Evolutionary conservation across 441 rosid species (phyloP), one percentile per base, ranked within the genome.

Genomic region (Flueggea neowawraea): DNA sequence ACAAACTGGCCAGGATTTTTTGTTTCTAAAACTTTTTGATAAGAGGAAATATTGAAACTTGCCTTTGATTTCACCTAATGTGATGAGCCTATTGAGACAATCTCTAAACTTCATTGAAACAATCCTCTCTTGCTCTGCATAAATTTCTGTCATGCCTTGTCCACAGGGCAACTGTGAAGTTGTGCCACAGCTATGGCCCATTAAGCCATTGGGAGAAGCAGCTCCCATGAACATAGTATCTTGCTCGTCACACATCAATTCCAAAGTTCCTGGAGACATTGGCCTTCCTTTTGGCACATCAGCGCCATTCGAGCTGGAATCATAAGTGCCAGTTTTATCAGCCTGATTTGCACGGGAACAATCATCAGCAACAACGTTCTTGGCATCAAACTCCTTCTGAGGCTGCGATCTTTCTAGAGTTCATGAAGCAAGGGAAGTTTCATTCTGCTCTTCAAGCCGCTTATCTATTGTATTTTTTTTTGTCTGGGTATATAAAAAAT

Each of bases 221-320:
- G 90, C 77, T 56, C 85, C 75, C 80, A 83, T 73, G 50, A 83
- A 76, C 71, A 89, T 73, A 17, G 89, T 68, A 64, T 88, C 96
- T 58, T 86, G 85, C 55, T 95, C 97, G 69, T 95, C 98, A 61
- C 99, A 95, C 99, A 95, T 90, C 76, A 95, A 84, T 59, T 89
- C 98, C 85, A 95, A 80, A 52, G 99, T 90, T 74, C 92, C 97
- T 45, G 99, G 99, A 70, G 97, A 95, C 86, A 92, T 79, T 6
- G 98, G 97, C 69, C 89, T 84, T 56, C 69, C 83, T 76, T 84
- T 85, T 54, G 82, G 80, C 52, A 68, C 76, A 72, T 85, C 88
- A 51, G 66, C 75, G 39, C 86, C 82, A 64, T 84, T 91, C 16
- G 78, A 78, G 55, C 65, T 73, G 36, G 79, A 79, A 65, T 81